Evolutionary conservation across 805 yeast species (phyloP), one percentile per base, ranked within the genome.

Genomic region (Kluyveromyces dobzhanskii): DNA sequence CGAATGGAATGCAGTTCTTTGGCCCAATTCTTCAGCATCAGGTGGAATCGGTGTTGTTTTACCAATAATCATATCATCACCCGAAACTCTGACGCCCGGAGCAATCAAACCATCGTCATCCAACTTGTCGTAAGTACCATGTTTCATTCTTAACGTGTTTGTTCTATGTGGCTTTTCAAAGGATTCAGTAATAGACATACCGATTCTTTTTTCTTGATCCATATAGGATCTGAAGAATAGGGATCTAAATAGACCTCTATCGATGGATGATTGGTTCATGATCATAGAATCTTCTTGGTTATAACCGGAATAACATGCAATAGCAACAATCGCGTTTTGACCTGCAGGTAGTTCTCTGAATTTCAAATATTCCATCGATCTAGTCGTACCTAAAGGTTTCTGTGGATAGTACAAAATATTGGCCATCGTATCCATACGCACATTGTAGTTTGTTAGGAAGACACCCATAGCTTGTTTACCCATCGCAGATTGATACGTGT

Each of bases 381-480:
- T 81, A 16, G 98, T 92, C 23, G 97, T 92, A 37, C 97, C 98
- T 59, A 92, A 70, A 12, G 98, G 98, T 62, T 92, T 92, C 61
- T 92, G 98, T 30, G 98, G 98, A 59, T 92, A 92, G 60, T 92
- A 92, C 50, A 92, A 71, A 53, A 92, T 90, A 59, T 92, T 92
- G 8, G 98, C 97, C 98, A 92, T 92, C 1, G 98, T 92, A 65
- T 92, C 98, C 98, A 92, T 92, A 67, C 98, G 85, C 38, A 90
- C 95, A 43, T 81, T 76, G 63, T 90, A 92, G 59, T 92, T 92
- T 4, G 98, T 92, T 54, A 90, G 73, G 64, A 85, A 90, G 8
- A 92, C 97, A 60, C 98, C 98, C 98, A 92, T 92, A 42, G 98
- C 98, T 69, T 92, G 98, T 66, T 92, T 92, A 78, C 98, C 98